Base-by-base conservation (phyloP, 2,329 filamentous ascomycete genomes). In the Monascus ruber region DNA sequence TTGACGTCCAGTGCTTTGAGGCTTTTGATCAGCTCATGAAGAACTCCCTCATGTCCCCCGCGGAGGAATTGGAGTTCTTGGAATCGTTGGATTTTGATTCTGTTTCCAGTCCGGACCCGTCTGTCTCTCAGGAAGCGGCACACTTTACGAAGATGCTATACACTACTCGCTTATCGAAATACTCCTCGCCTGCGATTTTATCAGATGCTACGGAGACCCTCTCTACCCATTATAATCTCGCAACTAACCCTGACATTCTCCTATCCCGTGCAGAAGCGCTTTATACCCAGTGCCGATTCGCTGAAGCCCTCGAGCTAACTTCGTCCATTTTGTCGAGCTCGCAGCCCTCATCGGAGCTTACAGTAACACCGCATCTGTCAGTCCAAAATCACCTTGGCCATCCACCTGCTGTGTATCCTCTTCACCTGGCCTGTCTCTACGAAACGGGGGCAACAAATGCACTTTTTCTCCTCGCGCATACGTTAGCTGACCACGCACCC, bases 11-110 rank as follows among this genome's bases (percentile, higher is more conserved):
- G 61, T 98, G 91, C 64, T 96, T 94, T 57, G 91, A 98, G 63
- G 91, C 91, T 0, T 96, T 98, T 56, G 88, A 95, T 53, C 88
- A 96, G 67, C 75, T 98, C 40, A 95, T 96, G 80, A 86, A 87
- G 66, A 98, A 98, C 65, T 85, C 85, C 17, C 73, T 98, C 45
- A 83, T 98, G 77, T 77, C 77, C 24, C 87, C 88, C 0, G 80
- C 85, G 29, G 88, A 95, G 62, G 88, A 95, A 58, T 85, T 89
- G 75, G 76, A 81, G 36, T 94, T 95, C 46, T 73, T 95, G 33
- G 82, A 91, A 49, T 85, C 83, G 37, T 73, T 95, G 24, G 80
- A 95, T 63, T 98, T 98, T 58, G 87, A 94, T 59, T 79, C 82
- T 17, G 81, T 96, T 46, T 71, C 72, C 5, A 74, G 81, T 1